These are phyloP conservation scores for Cercophora sp. DNA, from an alignment of 495 filamentous ascomycete species.

Conservation along the genomic window DNA sequence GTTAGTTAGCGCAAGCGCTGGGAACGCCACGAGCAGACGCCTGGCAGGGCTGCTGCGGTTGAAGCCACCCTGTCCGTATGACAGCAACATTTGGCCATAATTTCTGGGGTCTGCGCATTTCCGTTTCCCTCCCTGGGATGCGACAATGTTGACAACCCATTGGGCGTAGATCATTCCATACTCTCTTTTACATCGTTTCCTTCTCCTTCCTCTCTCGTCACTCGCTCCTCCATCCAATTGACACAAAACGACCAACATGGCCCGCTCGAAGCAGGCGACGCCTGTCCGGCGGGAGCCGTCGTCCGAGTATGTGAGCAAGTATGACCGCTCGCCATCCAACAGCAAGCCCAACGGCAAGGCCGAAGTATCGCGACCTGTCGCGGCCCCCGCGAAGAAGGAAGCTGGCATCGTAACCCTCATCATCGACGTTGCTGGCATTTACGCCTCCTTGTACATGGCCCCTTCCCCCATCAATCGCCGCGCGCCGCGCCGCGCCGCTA, in stretches of 20 bases:
- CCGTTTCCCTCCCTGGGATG: no score
- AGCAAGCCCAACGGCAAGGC: slow-evolving; percentile 21
- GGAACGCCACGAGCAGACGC: no score
- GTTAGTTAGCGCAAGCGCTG: background rate
- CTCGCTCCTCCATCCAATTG: slow-evolving; percentile 2
- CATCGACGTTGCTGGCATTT: slow-evolving; percentile 89
- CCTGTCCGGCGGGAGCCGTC: slow-evolving; percentile 64
- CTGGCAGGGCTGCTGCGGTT: background rate
- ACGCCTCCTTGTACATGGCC: slow-evolving; percentile 79
- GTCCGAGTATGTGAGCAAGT: slow-evolving; percentile 52
- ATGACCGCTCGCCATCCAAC: slow-evolving; percentile 37
- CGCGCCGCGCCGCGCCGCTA: no score
- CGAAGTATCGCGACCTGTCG: no score
- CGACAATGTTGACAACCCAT: background rate
- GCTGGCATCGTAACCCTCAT: slow-evolving; percentile 65
- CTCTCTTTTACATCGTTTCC: slow-evolving; percentile 2
- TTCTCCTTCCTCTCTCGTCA: background rate
- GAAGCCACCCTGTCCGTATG: slow-evolving; percentile 24
- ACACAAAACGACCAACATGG: slow-evolving; percentile 46
- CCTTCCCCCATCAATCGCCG: no score
- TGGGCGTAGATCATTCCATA: background rate
- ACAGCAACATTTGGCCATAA: slow-evolving; percentile 4
- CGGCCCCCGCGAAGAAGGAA: slow-evolving; percentile 36
- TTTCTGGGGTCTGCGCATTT: background rate
- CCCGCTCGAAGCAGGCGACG: slow-evolving; percentile 64